Evolutionary conservation across 148 eudicot species (phyloP), one percentile per base, ranked within the genome.

Genomic region (Hydrangea macrophylla): DNA sequence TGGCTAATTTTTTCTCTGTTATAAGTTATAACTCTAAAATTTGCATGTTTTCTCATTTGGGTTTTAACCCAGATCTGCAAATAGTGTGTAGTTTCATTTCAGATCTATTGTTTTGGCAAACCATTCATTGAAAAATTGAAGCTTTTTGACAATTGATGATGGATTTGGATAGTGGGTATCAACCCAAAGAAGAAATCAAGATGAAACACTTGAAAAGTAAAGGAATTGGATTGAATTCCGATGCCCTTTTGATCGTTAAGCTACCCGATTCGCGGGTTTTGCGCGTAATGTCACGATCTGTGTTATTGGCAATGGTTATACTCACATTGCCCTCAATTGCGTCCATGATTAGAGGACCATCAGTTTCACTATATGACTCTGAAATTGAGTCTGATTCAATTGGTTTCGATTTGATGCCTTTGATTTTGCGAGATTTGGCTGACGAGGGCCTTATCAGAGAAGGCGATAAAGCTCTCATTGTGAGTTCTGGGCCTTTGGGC

Each of bases 231-330:
- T 26, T 40, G 32, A 40, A 70, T 77, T 63, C 53, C 54, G 59
- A 74, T 36, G 17, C 61, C 51, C 63, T 77, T 36, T 71, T 83
- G 82, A 54, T 83, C 10, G 65, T 80, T 28, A 75, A 70, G 69
- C 65, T 83, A 17, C 84, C 84, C 0, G 73, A 48, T 63, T 23
- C 76, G 12, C 55, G 68, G 51, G 71, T 64, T 39, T 60, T 83
- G 64, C 61, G 82, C 23, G 64, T 78, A 6, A n/a, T 80, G 25
- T 80, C 82, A 23, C 69, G 82, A 32, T 83, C 84, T 31, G 60
- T 83, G 36, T 73, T 78, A 58, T 42, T 83, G 28, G 78, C 77
- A 13, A 61, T 80, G 58, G 24, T 75, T 32, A 60, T 83, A 4
- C 37, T 78, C 23, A 36, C 78, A 70, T 72, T 83, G 76, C 84